Base-by-base conservation (phyloP, 2,329 filamentous ascomycete species). In the Fusarium nygamai region DNA sequence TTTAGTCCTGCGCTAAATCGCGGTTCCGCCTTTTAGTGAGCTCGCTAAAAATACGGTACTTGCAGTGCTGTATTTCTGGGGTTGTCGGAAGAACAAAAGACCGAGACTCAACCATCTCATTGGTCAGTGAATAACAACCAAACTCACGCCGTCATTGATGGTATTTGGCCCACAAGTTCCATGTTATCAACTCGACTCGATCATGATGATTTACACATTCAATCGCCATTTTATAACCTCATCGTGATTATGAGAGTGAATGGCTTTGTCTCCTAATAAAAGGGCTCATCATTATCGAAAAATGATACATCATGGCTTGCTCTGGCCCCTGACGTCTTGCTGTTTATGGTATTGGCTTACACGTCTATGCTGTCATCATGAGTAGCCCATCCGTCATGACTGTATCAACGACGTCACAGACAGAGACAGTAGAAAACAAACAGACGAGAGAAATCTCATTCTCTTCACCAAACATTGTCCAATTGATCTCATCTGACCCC, bases 11-110 rank as follows among this genome's bases (percentile, higher is more conserved):
- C 73, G 73, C 76, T 74, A 78, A 76, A 75, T 64, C 76, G 76
- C 76, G 76, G 76, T 76, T 78, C 76, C 76, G 76, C 70, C 65
- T 61, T 72, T 74, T 75, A 71, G 73, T 64, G 50, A 60, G 50
- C 44, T 50, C 43, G 41, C 36, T 62, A 51, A 34, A n/a, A 50
- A n/a, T 60, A n/a, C 50, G 19, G 50, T 27, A 63, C 31, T 69
- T 61, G 31, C 17, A 47, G 33, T 38, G 29, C 22, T 19, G 22
- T 34, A 50, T 51, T 51, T 36, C 53, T 24, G 56, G 53, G 48
- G 33, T 24, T 19, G 14, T 12, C 51, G 71, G 71, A 69, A 59
- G 20, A 74, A 69, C 16, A 53, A 64, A 69, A 41, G 11, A 6
- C 68, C 71, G 59, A 24, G 3, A 5, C 29, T 3, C n/a, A 4